Base-by-base conservation (phyloP, 2,329 filamentous ascomycete genomes). In the Pseudocercospora cruenta region DNA sequence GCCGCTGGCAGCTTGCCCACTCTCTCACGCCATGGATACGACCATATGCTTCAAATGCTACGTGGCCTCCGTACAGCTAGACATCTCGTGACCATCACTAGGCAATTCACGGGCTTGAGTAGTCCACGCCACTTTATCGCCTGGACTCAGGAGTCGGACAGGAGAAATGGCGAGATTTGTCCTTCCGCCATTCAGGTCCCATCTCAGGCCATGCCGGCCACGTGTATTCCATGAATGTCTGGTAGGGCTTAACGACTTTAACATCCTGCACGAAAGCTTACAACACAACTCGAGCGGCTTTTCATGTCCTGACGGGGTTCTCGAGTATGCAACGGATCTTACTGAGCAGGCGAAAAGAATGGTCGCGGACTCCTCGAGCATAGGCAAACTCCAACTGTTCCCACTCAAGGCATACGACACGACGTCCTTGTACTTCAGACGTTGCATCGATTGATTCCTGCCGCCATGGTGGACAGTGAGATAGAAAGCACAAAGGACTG, bases 121-220 rank as follows among this genome's bases (percentile, higher is more conserved):
- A 31, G 51, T 28, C 22, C 22, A 26, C 51, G 51, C 51, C 51
- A 55, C 51, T 33, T n/a, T 24, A 24, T 26, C 16, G 19, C 24
- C 26, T 33, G 26, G 51, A 26, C 26, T 55, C 51, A 55, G 51
- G 51, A 55, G 51, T 55, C 51, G 26, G 8, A 24, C 24, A 55
- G 22, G 24, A 54, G 51, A 54, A 54, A 54, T 24, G 51, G 51
- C 51, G 51, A 55, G 51, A 31, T 55, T 55, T 21, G 51, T 19
- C 51, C 51, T 55, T 19, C 12, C 26, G 8, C 51, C 26, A 10
- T 19, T n/a, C 21, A 16, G 16, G 33, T 55, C n/a, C n/a, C 26
- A 24, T 33, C 4, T 55, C 10, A 55, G 16, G 24, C 51, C 16
- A 28, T 14, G 16, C 51, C 33, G 51, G 51, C 51, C 51, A 55